Conservation (phyloP, 2,329 filamentous ascomycete genomes). For the Arthrobotrys musiformis region DNA sequence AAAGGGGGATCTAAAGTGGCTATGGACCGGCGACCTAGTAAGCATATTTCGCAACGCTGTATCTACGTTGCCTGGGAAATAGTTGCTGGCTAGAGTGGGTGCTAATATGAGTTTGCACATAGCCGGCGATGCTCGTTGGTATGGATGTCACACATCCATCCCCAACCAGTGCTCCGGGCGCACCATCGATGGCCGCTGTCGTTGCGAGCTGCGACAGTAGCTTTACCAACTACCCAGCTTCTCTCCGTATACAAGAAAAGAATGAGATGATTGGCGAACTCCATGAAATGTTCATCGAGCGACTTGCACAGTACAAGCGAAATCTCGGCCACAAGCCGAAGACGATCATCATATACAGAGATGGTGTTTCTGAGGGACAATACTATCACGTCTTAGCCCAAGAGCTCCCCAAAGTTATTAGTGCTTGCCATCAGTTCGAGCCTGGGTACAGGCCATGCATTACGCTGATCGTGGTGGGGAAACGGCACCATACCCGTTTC, state of each 20-base stretch:
- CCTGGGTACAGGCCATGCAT: constrained; percentile 68
- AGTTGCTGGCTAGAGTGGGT: background rate
- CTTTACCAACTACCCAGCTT: constrained; percentile 80
- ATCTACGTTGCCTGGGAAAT: background rate
- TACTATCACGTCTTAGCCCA: constrained; percentile 75
- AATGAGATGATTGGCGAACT: constrained; percentile 22
- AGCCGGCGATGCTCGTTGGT: constrained; percentile 79
- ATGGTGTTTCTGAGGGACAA: constrained; percentile 87
- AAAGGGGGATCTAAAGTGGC: constrained; percentile 68
- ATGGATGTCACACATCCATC: constrained; percentile 93
- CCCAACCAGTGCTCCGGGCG: constrained; percentile 68
- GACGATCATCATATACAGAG: constrained; percentile 85
- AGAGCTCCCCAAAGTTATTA: constrained; percentile 75
- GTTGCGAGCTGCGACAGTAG: constrained; percentile 78
- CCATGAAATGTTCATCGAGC: constrained; percentile 30
- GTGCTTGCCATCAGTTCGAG: constrained; percentile 69
- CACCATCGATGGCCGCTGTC: constrained; percentile 82
- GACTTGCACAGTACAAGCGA: background rate
- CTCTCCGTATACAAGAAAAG: constrained; percentile 28
- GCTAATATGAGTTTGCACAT: background rate
- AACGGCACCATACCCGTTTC: constrained; percentile 89
- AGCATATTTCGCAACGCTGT: too few relatives aligned
- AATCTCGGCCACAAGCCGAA: constrained; percentile 67
- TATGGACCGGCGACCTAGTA: constrained; percentile 64
- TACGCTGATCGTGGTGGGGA: constrained; percentile 82